Base-by-base conservation (phyloP, 2,329 filamentous ascomycete species). In the Monilinia vaccinii-corymbosi region DNA sequence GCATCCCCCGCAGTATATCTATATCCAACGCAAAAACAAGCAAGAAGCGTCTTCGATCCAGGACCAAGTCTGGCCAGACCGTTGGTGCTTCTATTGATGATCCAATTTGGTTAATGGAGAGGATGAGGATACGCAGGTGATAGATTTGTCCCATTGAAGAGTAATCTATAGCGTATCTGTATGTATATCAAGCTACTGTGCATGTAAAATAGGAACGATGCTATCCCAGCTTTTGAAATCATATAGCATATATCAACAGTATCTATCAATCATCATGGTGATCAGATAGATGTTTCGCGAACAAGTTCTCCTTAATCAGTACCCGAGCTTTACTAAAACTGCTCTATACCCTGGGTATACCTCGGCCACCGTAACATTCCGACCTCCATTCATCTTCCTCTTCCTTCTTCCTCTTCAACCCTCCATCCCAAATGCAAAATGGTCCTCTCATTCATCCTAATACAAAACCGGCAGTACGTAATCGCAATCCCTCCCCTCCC, bases 381-480 rank as follows among this genome's bases (percentile, higher is more conserved):
- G 42, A 56, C 52, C 42, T 47, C 40, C 23, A 14, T 25, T 45
- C 52, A 25, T 3, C 31, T 23, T 10, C 48, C 25, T 44, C 21
- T 56, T n/a, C n/a, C n/a, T n/a, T n/a, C n/a, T n/a, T n/a, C 52
- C 40, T 28, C 18, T 36, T 36, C 52, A 25, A 34, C 8, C n/a
- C 28, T 36, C 28, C 28, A 34, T 8, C 25, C 16, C 31, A 45
- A 40, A n/a, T 31, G 25, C 60, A 71, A 62, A 48, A 72, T 73
- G 71, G 71, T 94, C 73, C 83, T 95, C 69, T 95, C 90, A 58
- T 95, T 95, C 71, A 93, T 95, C 66, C 79, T 95, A 65, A 92
- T 95, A 60, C 90, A 95, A 72, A 95, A 95, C 73, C 84, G 90
- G 68, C 91, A 96, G 89, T 93, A 75, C 49, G 77, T 13, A 7